These are phyloP conservation scores for Blumeria hordei DNA, from an alignment of 2,329 filamentous ascomycete species.

Conservation along the genomic window DNA sequence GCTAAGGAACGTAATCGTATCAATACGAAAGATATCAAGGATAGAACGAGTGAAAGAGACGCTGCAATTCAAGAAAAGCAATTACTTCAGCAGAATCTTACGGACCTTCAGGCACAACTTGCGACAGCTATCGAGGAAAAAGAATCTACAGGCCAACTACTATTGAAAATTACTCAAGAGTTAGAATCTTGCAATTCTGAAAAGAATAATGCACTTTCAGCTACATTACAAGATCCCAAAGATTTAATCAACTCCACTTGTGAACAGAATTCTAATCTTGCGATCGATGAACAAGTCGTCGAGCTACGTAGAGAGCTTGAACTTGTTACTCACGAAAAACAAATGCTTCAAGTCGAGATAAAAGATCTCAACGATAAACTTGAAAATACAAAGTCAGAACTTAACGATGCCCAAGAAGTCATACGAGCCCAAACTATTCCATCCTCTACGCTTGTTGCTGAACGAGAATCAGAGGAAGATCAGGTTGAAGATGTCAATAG, in stretches of 20 bases:
- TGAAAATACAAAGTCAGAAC: conserved; percentile 31
- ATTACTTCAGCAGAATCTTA: conserved; percentile 13
- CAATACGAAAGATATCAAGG: conserved; percentile 28
- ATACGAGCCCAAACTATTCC: conserved; percentile 18
- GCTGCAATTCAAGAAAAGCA: conserved; percentile 20
- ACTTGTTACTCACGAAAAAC: conserved; percentile 40
- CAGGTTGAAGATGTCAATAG: conserved; percentile 22
- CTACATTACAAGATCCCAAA: conserved; percentile 7
- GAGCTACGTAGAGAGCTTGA: conserved; percentile 36
- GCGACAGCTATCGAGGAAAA: conserved; percentile 19
- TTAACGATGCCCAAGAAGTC: conserved; percentile 19
- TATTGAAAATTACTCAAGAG: conserved; percentile 16
- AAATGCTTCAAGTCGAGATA: conserved; percentile 39
- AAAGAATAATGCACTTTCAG: conserved; percentile 20
- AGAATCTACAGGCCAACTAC: conserved; percentile 14
- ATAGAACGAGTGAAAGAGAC: conserved; percentile 22
- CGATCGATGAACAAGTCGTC: conserved; percentile 25
- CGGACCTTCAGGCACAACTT: conserved; percentile 23
- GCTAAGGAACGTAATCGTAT: conserved; percentile 35
- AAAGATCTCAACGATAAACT: conserved; percentile 31
- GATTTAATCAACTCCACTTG: conserved; percentile 20
- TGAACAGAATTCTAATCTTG: conserved; percentile 26
- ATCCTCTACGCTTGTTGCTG: conserved; percentile 8
- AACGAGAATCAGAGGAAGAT: conserved; percentile 32
- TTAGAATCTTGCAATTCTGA: conserved; percentile 20